Conservation (phyloP, 2,329 filamentous ascomycete species). For the Sporothrix pallida region DNA sequence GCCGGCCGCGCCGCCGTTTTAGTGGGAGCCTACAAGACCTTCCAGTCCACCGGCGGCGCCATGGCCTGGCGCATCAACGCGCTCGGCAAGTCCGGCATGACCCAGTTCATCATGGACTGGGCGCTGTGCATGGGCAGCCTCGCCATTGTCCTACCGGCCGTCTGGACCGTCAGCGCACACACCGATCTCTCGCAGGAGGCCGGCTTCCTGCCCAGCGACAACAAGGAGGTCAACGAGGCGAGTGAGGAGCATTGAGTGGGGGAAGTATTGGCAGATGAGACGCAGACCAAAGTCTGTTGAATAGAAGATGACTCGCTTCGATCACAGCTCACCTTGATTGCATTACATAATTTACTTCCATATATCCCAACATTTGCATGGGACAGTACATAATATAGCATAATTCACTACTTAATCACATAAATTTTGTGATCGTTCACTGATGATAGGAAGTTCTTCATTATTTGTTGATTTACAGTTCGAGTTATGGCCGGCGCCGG, state of each 20-base stretch:
- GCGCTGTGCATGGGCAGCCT: conserved; percentile 53
- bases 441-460: too few species aligned
- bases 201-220: conserved; percentile 36
- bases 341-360: too few species aligned
- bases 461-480: too few species aligned
- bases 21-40: conserved; percentile 55
- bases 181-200: conserved; percentile 42
- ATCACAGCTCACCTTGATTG: too few species aligned
- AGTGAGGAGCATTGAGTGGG: too few species aligned
- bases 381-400: too few species aligned
- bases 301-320: too few species aligned
- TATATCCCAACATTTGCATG: too few species aligned
- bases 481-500: not conserved
- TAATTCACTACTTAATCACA: too few species aligned
- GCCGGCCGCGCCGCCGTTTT: conserved; percentile 50
- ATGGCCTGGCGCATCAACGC: conserved; percentile 55
- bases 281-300: too few species aligned
- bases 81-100: conserved; percentile 45
- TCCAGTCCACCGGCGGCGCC: conserved; percentile 52
- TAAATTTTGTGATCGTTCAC: too few species aligned
- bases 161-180: conserved; percentile 47
- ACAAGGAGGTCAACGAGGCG: conserved; percentile 11
- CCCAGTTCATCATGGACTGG: conserved; percentile 55
- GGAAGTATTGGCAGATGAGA: too few species aligned
- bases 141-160: conserved; percentile 50